Conservation (phyloP, 768 basidiomycete genomes). For the Imleria badia region DNA sequence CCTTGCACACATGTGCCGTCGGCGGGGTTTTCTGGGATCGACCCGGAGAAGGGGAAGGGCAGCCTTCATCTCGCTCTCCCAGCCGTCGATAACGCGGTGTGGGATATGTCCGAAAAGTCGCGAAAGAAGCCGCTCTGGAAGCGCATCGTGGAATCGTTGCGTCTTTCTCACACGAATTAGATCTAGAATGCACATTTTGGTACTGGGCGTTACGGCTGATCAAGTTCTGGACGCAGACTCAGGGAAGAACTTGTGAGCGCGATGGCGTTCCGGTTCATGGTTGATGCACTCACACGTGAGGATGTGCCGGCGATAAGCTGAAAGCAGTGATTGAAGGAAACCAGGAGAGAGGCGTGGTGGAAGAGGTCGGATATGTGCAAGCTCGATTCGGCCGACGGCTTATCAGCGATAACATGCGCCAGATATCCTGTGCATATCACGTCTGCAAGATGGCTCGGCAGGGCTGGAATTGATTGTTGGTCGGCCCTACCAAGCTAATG, state of each 20-base stretch:
- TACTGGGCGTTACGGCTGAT: neutral
- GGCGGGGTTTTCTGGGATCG: constrained; percentile 53
- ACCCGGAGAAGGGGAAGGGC: constrained; percentile 93
- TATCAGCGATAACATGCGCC: neutral
- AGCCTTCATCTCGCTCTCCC: constrained; percentile 87
- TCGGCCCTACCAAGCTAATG: neutral
- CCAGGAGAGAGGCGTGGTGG: constrained; percentile 73
- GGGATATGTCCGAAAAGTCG: constrained; percentile 85
- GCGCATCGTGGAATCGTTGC: constrained; percentile 63
- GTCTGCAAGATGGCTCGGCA: constrained; percentile 85
- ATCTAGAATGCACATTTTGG: neutral
- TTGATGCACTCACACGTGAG: constrained; percentile 86
- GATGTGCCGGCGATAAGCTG: constrained; percentile 82
- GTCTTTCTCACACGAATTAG: constrained; percentile 8
- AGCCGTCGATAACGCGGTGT: constrained; percentile 86
- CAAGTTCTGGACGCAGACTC: too few species aligned
- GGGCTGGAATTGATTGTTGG: constrained; percentile 5
- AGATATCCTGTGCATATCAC: constrained; percentile 93
- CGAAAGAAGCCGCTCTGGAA: constrained; percentile 90
- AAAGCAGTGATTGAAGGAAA: constrained; percentile 73
- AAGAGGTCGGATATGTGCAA: constrained; percentile 53
- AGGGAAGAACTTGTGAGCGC: constrained; percentile 72
- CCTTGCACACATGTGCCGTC: neutral
- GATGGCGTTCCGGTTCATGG: constrained; percentile 84
- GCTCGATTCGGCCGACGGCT: neutral